Percentiles rank a stretch among this genome's conserved stretches.
These are phyloP conservation scores for Arachis hypogaea DNA, from an alignment of 306 rosid species.

Conservation along the genomic window DNA sequence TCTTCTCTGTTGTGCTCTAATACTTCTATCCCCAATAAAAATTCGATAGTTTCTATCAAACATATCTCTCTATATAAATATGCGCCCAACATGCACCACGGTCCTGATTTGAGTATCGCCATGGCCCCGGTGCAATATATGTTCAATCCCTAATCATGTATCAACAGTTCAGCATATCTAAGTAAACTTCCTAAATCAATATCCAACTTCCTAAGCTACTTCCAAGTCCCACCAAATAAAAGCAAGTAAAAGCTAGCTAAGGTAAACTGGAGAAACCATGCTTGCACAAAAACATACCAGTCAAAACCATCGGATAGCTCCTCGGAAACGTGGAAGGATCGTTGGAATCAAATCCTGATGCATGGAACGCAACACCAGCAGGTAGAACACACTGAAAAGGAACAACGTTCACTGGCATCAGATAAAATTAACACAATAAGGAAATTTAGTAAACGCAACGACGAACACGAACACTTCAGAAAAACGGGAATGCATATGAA, in stretches of 20 bases:
- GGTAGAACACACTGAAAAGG: slow-evolving; percentile 88
- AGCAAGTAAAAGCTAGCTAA: not conserved
- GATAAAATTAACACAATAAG: slow-evolving; percentile 26
- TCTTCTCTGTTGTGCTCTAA: slow-evolving; percentile 22
- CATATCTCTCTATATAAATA: not conserved
- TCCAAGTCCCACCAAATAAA: not conserved
- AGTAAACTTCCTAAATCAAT: slow-evolving; percentile 21
- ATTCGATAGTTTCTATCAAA: not conserved
- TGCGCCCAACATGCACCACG: slow-evolving; percentile 24
- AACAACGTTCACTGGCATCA: slow-evolving; percentile 29
- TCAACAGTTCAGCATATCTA: not conserved
- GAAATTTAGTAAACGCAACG: slow-evolving; percentile 28
- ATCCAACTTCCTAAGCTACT: slow-evolving; percentile 21
- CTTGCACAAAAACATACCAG: slow-evolving; percentile 58
- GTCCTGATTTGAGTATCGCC: not conserved
- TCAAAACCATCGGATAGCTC: slow-evolving; percentile 93
- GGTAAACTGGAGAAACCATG: slow-evolving; percentile 22
- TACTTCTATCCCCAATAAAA: slow-evolving; percentile 19
- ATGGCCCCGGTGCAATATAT: slow-evolving; percentile 22
- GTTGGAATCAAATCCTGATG: slow-evolving; percentile 71
- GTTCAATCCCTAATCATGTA: slow-evolving; percentile 28
- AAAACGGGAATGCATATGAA: slow-evolving; percentile 22
- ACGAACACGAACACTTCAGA: slow-evolving; percentile 2
- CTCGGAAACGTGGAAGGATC: slow-evolving; percentile 75
- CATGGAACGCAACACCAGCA: slow-evolving; percentile 79